phyloP scores from a whole-genome alignment of 129 eudicot species.

The Flaveria robusta region DNA sequence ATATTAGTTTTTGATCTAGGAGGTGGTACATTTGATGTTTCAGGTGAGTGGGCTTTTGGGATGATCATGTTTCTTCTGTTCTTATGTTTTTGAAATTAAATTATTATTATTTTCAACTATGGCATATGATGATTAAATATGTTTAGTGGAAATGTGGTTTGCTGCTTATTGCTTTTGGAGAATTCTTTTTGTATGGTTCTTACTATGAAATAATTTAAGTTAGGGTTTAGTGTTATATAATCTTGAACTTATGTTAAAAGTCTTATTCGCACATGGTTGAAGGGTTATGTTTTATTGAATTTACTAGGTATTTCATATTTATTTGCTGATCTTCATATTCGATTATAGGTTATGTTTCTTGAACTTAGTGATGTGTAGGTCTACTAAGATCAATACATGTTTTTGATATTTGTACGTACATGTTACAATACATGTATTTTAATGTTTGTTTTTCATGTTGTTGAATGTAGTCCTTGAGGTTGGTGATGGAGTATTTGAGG shows the following conservation, averaged over 20 bases:
- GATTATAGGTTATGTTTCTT: not conserved
- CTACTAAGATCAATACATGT: not conserved
- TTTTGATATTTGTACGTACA: not conserved
- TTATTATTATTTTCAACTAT: not conserved
- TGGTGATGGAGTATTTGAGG: slow-evolving; percentile 99
- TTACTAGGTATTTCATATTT: no score
- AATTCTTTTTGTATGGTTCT: not conserved
- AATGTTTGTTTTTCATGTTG: slow-evolving; percentile 28
- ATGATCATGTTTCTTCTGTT: not conserved
- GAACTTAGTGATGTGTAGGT: not conserved
- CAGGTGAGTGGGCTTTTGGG: slow-evolving; percentile 52
- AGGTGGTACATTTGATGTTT: slow-evolving; percentile 99
- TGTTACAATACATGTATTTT: slow-evolving; percentile 1
- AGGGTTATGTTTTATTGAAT: not conserved
- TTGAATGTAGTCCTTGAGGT: slow-evolving; percentile 86
- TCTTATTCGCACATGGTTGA: not conserved
- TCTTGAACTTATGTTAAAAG: not conserved
- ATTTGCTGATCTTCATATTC: no score
- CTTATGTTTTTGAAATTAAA: not conserved
- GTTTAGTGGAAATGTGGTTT: not conserved
- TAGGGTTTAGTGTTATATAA: not conserved
- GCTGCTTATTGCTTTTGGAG: not conserved
- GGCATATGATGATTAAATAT: not conserved
- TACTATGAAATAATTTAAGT: not conserved
- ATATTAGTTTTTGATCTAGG: slow-evolving; percentile 96